Evolutionary conservation across 495 filamentous ascomycete genomes (phyloP), one percentile per base, ranked within the genome.

Genomic region (Neurospora terricola): DNA sequence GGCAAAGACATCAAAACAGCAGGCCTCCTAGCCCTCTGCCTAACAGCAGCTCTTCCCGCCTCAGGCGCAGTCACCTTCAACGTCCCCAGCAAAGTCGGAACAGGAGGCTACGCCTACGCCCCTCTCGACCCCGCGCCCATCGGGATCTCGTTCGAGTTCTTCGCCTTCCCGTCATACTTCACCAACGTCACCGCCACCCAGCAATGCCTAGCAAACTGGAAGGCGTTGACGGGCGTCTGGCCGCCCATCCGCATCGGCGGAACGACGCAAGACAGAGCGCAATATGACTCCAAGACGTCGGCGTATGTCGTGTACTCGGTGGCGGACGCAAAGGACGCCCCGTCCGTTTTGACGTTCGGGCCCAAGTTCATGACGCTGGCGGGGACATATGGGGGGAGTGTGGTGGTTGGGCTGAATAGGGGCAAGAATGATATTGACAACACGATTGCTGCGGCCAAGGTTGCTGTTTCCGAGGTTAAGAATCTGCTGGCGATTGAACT

Each of bases 111-210:
- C 39, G 75, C 69, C 45, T 82, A 83, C 71, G 77, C 81, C 4
- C 75, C 81, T 16, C 77, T 86, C 37, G 83, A 86, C 69, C 81
- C 82, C 23, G 78, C 88, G 0, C 87, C 87, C 0, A 81, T 88
- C 30, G 87, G 87, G 12, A 81, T 90, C 66, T 90, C 87, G 80
- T 84, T 89, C 70, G 87, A 90, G 71, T 89, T 90, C 78, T 90
- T 90, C 73, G 82, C 87, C 0, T 89, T 89, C 70, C 88, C 88
- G 0, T 85, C 82, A 0, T 90, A 90, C 76, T 84, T 89, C 71
- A 83, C 80, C 43, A 85, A 88, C 71, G 86, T 89, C 11, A 84
- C 80, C 2, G 80, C 84, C 4, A 90, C 88, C 2, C 83, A 78
- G 2, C 84, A 86, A 75, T 90, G 88, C 74, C 79, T 90, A 5